These are phyloP conservation scores for Botrytis paeoniae DNA, from an alignment of 2,329 filamentous ascomycete genomes.

Conservation along the genomic window DNA sequence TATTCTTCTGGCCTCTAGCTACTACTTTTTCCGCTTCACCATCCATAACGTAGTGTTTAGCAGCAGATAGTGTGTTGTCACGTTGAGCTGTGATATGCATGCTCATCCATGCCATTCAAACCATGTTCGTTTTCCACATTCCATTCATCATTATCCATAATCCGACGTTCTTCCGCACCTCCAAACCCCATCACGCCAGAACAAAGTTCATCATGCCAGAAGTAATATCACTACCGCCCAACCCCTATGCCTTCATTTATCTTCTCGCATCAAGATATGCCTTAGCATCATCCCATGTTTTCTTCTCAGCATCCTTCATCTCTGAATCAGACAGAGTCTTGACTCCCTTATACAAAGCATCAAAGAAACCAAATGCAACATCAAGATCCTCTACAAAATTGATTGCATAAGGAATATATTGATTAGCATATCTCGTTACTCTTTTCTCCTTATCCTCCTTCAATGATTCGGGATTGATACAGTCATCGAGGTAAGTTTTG, in stretches of 20 bases:
- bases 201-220: not conserved
- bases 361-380: conserved; percentile 56
- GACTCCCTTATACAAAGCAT: conserved; percentile 56
- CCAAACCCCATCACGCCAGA: not conserved
- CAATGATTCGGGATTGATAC: conserved; percentile 56
- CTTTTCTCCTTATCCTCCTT: conserved; percentile 43
- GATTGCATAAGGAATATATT: conserved; percentile 54
- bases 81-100: not conserved
- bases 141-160: not conserved
- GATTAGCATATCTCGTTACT: conserved; percentile 50
- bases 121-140: not conserved
- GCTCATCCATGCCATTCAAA: not conserved
- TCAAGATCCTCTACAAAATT: conserved; percentile 59
- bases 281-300: conserved; percentile 54
- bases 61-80: not conserved
- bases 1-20: not conserved
- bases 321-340: conserved; percentile 51
- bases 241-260: conserved; percentile 27
- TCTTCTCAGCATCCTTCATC: conserved; percentile 47
- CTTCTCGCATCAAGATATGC: conserved; percentile 45
- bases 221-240: conserved; percentile 30
- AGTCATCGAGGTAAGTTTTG: conserved; percentile 74
- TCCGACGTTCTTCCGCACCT: not conserved
- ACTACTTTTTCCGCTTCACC: not conserved
- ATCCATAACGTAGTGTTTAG: not conserved